phyloP scores from a whole-genome alignment of 1,284 basidiomycete species.

The Boletus smithii region DNA sequence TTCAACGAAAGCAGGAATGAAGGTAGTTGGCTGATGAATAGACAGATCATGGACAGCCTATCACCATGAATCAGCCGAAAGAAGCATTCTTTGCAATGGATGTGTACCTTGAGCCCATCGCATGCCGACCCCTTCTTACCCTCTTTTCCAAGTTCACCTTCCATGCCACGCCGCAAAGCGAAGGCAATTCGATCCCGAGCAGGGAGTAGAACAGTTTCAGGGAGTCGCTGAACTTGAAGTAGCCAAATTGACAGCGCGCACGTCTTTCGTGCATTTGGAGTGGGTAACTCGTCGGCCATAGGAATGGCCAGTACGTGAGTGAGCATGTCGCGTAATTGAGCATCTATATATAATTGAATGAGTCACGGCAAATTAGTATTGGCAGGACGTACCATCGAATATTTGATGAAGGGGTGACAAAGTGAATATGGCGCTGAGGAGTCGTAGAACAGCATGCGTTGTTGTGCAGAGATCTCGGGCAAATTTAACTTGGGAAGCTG shows the following conservation, averaged over 20 bases:
- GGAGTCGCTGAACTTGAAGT: conserved; percentile 65
- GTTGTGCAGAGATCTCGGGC: conserved; percentile 72
- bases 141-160: conserved; percentile 79
- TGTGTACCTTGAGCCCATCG: conserved; percentile 66
- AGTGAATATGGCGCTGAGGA: conserved; percentile 58
- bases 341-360: conserved; percentile 41
- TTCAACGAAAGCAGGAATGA: conserved; percentile 59
- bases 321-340: conserved; percentile 56
- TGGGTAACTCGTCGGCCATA: conserved; percentile 61
- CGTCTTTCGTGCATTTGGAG: conserved; percentile 79
- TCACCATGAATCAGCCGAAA: conserved; percentile 11
- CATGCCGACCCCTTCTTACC: conserved; percentile 76
- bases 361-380: not conserved
- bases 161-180: conserved; percentile 69
- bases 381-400: conserved; percentile 53
- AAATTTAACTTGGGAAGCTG: conserved; percentile 69
- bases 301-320: conserved; percentile 67
- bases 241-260: conserved; percentile 72
- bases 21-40: conserved; percentile 55
- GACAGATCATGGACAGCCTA: conserved; percentile 73
- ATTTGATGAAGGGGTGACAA: conserved; percentile 53
- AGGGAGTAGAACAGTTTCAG: conserved; percentile 53
- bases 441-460: conserved; percentile 61
- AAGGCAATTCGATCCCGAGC: conserved; percentile 63
- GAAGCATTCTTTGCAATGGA: conserved; percentile 1